A percentile compares a stretch with the other conserved stretches of the same genome.
These are phyloP conservation scores for Metarhizium rileyi DNA, from an alignment of 2,329 filamentous ascomycete genomes.

Conservation along the genomic window DNA sequence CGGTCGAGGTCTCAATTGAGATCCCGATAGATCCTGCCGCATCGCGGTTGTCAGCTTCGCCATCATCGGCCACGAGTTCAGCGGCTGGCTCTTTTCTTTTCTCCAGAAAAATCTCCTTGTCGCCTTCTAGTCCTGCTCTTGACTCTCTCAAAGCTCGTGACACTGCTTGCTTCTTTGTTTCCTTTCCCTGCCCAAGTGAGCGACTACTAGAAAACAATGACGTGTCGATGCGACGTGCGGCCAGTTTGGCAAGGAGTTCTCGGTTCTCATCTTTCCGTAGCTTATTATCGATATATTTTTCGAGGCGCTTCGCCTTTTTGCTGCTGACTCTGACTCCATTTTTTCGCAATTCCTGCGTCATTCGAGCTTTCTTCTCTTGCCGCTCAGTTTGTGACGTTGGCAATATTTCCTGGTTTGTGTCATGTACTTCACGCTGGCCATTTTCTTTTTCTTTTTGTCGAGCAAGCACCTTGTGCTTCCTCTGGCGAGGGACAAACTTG, in stretches of 20 bases:
- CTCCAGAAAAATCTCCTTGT: slow-evolving; percentile 44
- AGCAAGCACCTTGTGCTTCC: slow-evolving; percentile 60
- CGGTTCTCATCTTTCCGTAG: slow-evolving; percentile 88
- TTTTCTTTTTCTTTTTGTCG: slow-evolving; percentile 43
- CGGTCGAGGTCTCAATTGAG: neutral
- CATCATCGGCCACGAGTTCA: slow-evolving; percentile 15
- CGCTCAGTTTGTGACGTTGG: slow-evolving; percentile 36
- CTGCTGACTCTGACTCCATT: slow-evolving; percentile 47
- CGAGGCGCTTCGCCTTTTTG: slow-evolving; percentile 57
- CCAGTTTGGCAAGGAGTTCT: slow-evolving; percentile 73
- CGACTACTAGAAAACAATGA: slow-evolving; percentile 70
- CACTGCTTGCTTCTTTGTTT: slow-evolving; percentile 62
- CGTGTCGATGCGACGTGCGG: slow-evolving; percentile 70
- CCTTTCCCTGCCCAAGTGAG: slow-evolving; percentile 61
- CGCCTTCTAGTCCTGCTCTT: slow-evolving; percentile 51
- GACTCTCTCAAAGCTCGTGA: slow-evolving; percentile 54
- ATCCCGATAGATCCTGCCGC: neutral
- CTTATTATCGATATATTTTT: slow-evolving; percentile 77
- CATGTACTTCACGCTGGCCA: slow-evolving; percentile 28
- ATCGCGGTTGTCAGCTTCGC: slow-evolving; percentile 12
- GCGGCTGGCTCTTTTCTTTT: slow-evolving; percentile 19
- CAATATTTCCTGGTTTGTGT: slow-evolving; percentile 26
- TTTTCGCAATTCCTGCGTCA: slow-evolving; percentile 43
- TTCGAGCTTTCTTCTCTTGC: slow-evolving; percentile 43
- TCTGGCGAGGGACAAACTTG: slow-evolving; percentile 53